Evolutionary conservation across 192 early-diverging fungal species (phyloP).

Genomic region (Linnemannia exigua): DNA sequence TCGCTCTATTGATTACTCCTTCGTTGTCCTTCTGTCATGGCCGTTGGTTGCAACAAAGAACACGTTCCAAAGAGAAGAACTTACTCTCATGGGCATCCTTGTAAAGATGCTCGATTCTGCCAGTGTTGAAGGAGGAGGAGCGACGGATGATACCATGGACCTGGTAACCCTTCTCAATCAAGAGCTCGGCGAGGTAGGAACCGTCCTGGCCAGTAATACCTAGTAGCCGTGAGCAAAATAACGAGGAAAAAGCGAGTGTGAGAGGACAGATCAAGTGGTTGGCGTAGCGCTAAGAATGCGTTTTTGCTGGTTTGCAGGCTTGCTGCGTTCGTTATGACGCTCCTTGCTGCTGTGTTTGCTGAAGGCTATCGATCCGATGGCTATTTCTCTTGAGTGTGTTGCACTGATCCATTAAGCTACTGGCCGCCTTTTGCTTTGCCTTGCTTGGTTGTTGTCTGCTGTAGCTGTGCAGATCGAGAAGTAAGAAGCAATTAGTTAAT

Average conservation of each 20-base stretch:
- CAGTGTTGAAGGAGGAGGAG: conserved; percentile 88
- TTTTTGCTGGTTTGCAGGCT: too few relatives aligned
- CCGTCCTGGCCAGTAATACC: conserved; percentile 89
- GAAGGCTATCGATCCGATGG: too few relatives aligned
- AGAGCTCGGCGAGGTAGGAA: conserved; percentile 81
- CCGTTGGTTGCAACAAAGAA: too few relatives aligned
- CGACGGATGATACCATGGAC: conserved; percentile 87
- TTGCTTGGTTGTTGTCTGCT: background rate
- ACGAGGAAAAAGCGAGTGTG: background rate
- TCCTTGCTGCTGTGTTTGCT: too few relatives aligned
- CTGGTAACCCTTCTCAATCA: conserved; percentile 81
- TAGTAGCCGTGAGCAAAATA: conserved; percentile 29
- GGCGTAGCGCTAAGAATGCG: too few relatives aligned
- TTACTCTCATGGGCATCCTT: conserved; percentile 78
- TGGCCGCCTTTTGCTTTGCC: background rate
- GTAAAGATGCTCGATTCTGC: conserved; percentile 84
- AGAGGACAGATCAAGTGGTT: too few relatives aligned
- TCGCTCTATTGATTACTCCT: too few relatives aligned
- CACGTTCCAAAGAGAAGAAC: conserved; percentile 5
- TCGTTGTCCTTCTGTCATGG: too few relatives aligned
- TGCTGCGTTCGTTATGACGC: background rate
- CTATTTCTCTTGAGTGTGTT: too few relatives aligned
- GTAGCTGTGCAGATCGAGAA: background rate
- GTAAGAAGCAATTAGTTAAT: background rate
- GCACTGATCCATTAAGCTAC: background rate